These are phyloP conservation scores for Astrothelium macrocarpum DNA, from an alignment of 495 filamentous ascomycete species.

Conservation along the genomic window DNA sequence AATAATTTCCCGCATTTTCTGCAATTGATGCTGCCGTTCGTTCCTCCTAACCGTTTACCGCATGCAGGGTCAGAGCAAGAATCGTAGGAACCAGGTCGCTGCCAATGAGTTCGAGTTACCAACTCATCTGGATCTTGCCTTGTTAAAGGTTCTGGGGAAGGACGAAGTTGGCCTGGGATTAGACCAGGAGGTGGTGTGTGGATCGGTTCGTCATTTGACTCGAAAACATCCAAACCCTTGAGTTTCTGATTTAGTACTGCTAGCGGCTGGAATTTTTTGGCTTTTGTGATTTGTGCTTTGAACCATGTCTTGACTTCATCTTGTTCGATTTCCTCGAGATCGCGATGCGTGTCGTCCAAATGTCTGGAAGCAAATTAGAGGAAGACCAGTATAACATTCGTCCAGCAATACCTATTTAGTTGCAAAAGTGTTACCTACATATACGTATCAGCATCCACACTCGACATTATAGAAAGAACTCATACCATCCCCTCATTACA, in stretches of 20 bases:
- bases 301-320: slow-evolving; percentile 99
- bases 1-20: slow-evolving; percentile 85
- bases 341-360: slow-evolving; percentile 87
- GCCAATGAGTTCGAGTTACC: slow-evolving; percentile 83
- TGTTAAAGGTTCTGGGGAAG: slow-evolving; percentile 26
- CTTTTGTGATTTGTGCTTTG: slow-evolving; percentile 88
- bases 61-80: slow-evolving; percentile 80
- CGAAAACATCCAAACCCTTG: slow-evolving; percentile 94
- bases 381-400: not conserved
- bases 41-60: slow-evolving; percentile 62
- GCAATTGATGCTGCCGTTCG: slow-evolving; percentile 82
- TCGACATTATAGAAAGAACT: not conserved
- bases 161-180: slow-evolving; percentile 16
- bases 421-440: slow-evolving; percentile 80
- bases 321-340: slow-evolving; percentile 85
- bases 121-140: slow-evolving; percentile 79
- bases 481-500: slow-evolving; percentile 92
- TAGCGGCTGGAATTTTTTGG: slow-evolving; percentile 89
- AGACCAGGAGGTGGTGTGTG: slow-evolving; percentile 16
- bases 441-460: slow-evolving; percentile 15
- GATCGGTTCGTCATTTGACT: slow-evolving; percentile 67
- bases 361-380: slow-evolving; percentile 47
- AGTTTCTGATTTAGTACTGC: slow-evolving; percentile 90
- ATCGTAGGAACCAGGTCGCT: slow-evolving; percentile 61
- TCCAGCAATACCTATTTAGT: slow-evolving; percentile 60